Evolutionary conservation across 306 rosid species (phyloP).

Genomic region (Astragalus membranaceus): DNA sequence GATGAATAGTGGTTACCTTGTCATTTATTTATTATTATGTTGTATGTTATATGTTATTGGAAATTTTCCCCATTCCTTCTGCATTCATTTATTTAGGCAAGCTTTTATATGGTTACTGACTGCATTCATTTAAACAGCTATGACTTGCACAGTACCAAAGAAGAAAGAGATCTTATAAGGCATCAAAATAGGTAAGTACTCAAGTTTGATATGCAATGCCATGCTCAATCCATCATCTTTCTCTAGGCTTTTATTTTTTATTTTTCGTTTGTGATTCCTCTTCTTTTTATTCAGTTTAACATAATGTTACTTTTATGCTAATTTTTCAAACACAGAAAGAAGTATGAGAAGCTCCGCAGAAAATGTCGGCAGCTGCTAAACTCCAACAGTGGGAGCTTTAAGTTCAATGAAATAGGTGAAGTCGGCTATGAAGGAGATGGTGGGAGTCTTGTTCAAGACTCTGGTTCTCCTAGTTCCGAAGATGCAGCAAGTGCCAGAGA

Average conservation of each 20-base stretch:
- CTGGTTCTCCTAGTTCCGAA: conserved; percentile 89
- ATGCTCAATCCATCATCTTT: conserved; percentile 9
- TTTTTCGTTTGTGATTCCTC: conserved; percentile 5
- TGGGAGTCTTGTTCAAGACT: conserved; percentile 41
- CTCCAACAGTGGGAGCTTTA: conserved; percentile 40
- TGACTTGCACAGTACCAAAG: conserved; percentile 71
- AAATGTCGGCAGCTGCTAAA: conserved; percentile 65
- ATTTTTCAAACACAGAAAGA: conserved; percentile 60
- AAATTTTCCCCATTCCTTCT: background rate
- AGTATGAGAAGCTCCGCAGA: conserved; percentile 79
- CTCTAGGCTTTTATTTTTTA: background rate
- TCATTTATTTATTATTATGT: background rate
- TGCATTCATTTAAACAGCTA: conserved; percentile 52
- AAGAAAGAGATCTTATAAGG: conserved; percentile 64
- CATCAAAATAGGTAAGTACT: conserved; percentile 61
- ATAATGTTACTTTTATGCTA: background rate
- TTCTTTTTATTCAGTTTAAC: conserved; percentile 9
- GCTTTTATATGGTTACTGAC: conserved; percentile 25
- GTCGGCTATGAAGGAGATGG: conserved; percentile 50
- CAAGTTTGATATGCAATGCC: conserved; percentile 1
- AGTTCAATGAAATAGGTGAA: conserved; percentile 52
- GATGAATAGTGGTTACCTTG: background rate
- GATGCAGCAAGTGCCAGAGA: conserved; percentile 86
- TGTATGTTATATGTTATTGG: background rate
- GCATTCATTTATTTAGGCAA: background rate